Conservation (phyloP, 768 basidiomycete genomes). For the Tubosaeta sp. region DNA sequence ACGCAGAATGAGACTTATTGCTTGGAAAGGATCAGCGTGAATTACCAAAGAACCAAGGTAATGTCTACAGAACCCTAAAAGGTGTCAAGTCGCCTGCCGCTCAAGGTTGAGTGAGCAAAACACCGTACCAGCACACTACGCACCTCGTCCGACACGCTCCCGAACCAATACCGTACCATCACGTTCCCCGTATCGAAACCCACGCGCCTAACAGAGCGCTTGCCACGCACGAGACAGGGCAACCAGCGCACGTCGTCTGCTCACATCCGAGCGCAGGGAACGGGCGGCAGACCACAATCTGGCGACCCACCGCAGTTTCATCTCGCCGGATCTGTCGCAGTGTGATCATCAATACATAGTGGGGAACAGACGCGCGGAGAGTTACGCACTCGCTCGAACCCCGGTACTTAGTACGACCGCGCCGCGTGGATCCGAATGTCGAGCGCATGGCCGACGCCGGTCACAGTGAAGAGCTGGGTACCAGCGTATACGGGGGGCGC, state of each 20-base stretch:
- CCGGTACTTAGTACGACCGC: conserved; percentile 55
- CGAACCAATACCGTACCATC: conserved; percentile 76
- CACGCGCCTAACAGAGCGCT: conserved; percentile 44
- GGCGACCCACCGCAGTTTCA: too few species aligned
- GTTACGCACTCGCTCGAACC: conserved; percentile 62
- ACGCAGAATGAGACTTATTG: too few species aligned
- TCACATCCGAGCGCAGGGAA: conserved; percentile 62
- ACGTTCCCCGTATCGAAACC: conserved; percentile 76
- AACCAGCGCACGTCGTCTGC: conserved; percentile 67
- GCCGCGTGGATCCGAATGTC: conserved; percentile 73
- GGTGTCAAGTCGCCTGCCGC: too few species aligned
- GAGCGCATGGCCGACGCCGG: conserved; percentile 54
- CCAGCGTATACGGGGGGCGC: conserved; percentile 59
- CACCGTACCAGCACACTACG: not conserved
- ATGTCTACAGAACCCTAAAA: too few species aligned
- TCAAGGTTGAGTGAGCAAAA: too few species aligned
- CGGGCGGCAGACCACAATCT: conserved; percentile 23
- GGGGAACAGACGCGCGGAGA: too few species aligned
- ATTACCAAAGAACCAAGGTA: too few species aligned
- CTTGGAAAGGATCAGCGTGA: too few species aligned
- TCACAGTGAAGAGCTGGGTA: conserved; percentile 57
- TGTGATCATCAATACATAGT: too few species aligned
- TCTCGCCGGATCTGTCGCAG: not conserved
- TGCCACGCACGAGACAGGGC: conserved; percentile 48
- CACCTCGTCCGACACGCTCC: conserved; percentile 37